Base-by-base conservation (phyloP, 1,139 yeast species). In the Blastobotrys persicus region DNA sequence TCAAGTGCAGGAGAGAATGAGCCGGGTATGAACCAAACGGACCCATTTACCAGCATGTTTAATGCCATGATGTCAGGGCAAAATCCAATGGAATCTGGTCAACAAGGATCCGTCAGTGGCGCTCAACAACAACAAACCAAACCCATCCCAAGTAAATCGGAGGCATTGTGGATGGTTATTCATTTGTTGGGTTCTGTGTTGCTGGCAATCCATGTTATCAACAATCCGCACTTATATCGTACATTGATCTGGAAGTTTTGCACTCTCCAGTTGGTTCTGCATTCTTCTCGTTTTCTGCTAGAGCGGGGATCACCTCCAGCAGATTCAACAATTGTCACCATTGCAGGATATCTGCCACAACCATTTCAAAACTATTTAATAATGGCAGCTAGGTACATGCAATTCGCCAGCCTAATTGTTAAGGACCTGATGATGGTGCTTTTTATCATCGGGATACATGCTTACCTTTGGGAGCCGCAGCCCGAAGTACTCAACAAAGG, bases 401-500 rank as follows among this genome's bases (percentile, higher is more conserved):
- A 55, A 16, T 57, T 62, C 19, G 54, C 55, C 6, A 47, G 59
- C 32, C 49, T 51, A n/a, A 55, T 66, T 18, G 56, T 59, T 48
- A 60, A 59, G 46, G 71, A 67, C 52, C 50, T 64, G 14, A 60
- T 66, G 18, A 31, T 66, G 41, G 55, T 63, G 11, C 50, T 68
- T 45, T 65, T 67, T 53, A 54, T 65, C 2, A 58, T 60, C 20
- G 68, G 69, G 12, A 32, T 64, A 14, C 28, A 42, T 28, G 35
- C 42, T 14, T 26, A 28, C 9, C 34, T 40, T 6, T n/a, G 20
- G 19, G 26, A 28, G 19, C 42, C 42, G 19, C 42, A 39, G 18
- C 33, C 42, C 3, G 42, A 13, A 12, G 18, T 39, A 32, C 20
- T 37, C 12, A 28, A 37, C 19, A 37, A 19, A 13, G 14, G 28